These are phyloP conservation scores for Arabidopsis thaliana DNA, from an alignment of 345 rosid genomes.

Conservation along the genomic window TAIR10.1 NC_003076.8:22172001-22172500, in stretches of 20 bases:
- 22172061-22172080: neutral
- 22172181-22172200: slow-evolving; percentile 76
- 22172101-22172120: neutral
- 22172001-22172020: slow-evolving; percentile 3
- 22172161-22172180: slow-evolving; percentile 75
- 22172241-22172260: neutral
- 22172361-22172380: slow-evolving; percentile 98
- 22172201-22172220: slow-evolving; percentile 77
- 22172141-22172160: slow-evolving; percentile 57
- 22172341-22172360: slow-evolving; percentile 78
- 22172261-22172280: neutral
- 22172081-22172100: slow-evolving; percentile 3
- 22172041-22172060: neutral
- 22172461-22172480: neutral
- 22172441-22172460: neutral
- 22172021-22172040: neutral
- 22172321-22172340: slow-evolving; percentile 73
- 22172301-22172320: slow-evolving; percentile 12
- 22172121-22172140: slow-evolving; percentile 6
- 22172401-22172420: slow-evolving; percentile 80
- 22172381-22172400: slow-evolving; percentile 71
- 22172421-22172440: slow-evolving; percentile 94
- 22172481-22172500: neutral
- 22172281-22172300: neutral
- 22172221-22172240: slow-evolving; percentile 61